Evolutionary conservation across 2,329 filamentous ascomycete species (phyloP).

Genomic region (Pseudogymnoascus sp.): DNA sequence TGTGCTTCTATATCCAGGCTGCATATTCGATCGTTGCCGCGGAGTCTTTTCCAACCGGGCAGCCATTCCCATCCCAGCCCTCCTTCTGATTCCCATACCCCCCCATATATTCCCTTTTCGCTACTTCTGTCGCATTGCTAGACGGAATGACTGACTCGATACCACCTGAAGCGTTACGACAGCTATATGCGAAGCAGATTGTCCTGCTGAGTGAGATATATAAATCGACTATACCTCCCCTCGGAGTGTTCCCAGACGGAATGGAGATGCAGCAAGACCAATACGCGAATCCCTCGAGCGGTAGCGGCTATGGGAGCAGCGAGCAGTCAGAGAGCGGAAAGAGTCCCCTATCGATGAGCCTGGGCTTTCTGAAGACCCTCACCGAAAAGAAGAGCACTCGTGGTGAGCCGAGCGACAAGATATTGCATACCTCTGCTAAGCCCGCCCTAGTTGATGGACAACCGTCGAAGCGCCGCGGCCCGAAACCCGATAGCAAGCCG

Average conservation of each 20-base stretch:
- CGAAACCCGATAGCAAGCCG: constrained; percentile 93
- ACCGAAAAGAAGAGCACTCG: constrained; percentile 69
- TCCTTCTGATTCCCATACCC: neutral
- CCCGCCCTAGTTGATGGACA: constrained; percentile 57
- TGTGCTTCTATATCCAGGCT: neutral
- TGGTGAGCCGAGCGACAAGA: constrained; percentile 40
- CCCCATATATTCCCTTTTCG: neutral
- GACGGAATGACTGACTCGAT: constrained; percentile 2
- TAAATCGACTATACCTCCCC: neutral
- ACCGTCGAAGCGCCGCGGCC: constrained; percentile 78
- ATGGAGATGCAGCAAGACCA: constrained; percentile 18
- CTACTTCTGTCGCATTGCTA: neutral
- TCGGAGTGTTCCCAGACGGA: neutral
- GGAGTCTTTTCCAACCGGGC: neutral
- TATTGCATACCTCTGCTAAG: constrained; percentile 5
- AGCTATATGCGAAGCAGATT: constrained; percentile 4
- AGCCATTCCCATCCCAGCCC: neutral
- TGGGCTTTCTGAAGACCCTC: constrained; percentile 57
- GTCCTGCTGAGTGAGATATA: constrained; percentile 1
- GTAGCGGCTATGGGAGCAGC: constrained; percentile 24
- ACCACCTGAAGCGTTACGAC: neutral
- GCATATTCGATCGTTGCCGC: neutral
- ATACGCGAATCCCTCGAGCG: constrained; percentile 21
- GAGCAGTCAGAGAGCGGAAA: constrained; percentile 26
- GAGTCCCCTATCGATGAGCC: constrained; percentile 35